Conservation (phyloP, 371 early-diverging fungal genomes). For the Dichotomocladium elegans region DNA sequence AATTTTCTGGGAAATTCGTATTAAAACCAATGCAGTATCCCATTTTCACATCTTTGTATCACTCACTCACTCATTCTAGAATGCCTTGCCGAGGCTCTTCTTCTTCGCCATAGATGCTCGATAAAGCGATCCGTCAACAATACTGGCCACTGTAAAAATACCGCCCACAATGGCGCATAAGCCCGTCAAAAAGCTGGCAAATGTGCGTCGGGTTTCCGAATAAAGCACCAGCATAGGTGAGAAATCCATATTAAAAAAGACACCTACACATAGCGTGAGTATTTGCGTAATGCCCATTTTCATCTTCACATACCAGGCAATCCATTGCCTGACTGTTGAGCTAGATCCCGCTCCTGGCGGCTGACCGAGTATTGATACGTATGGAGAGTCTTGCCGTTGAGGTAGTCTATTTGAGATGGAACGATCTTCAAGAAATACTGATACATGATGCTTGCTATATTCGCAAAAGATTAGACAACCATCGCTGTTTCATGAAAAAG, state of each 20-base stretch:
- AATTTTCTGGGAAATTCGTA: too few species aligned
- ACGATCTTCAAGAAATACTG: slow-evolving; percentile 96
- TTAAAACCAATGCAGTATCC: too few species aligned
- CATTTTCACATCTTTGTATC: too few species aligned
- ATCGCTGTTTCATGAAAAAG: background rate
- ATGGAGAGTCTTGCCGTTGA: slow-evolving; percentile 60
- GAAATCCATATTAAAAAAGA: slow-evolving; percentile 93
- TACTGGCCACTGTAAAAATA: slow-evolving; percentile 89
- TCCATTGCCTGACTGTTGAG: slow-evolving; percentile 29
- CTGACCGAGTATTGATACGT: slow-evolving; percentile 96
- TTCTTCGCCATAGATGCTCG: slow-evolving; percentile 73
- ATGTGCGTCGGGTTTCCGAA: slow-evolving; percentile 74
- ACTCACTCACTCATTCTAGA: background rate
- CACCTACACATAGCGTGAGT: too few species aligned
- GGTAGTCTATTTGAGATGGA: slow-evolving; percentile 73
- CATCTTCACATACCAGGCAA: slow-evolving; percentile 66
- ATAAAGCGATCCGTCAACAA: slow-evolving; percentile 85
- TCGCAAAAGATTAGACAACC: background rate
- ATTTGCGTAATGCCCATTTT: too few species aligned
- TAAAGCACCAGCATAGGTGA: slow-evolving; percentile 94
- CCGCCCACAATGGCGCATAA: slow-evolving; percentile 95
- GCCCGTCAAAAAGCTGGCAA: slow-evolving; percentile 82
- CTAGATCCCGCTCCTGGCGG: slow-evolving; percentile 63
- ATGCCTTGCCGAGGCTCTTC: slow-evolving; percentile 70
- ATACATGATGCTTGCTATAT: slow-evolving; percentile 53